Evolutionary conservation across 352 stramenopile genomes (phyloP), one percentile per base, ranked within the genome.

Genomic region (Nannochloropsis limnetica): DNA sequence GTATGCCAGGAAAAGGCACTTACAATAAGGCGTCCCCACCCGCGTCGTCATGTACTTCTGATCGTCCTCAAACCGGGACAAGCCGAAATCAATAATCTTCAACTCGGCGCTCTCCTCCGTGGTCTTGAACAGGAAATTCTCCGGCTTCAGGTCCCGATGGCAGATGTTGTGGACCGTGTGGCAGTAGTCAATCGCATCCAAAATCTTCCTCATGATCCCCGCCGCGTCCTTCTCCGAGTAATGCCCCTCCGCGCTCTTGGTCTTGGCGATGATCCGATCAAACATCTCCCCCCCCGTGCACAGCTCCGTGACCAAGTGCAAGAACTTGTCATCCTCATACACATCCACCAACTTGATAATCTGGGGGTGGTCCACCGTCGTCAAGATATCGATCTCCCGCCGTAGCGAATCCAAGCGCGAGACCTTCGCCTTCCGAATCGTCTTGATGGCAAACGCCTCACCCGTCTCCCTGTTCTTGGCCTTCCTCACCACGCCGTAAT

Each of bases 11-110:
- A n/a, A n/a, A 32, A 79, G 31, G 23, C n/a, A 84, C 82, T 85
- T 87, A 49, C 85, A 96, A 82, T 94, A 95, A 0, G 89, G 86
- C 31, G 96, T 98, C 22, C 96, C 96, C 9, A 98, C 95, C 15
- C 94, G 93, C 69, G 97, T 98, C 43, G 96, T 96, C 89, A 97
- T 96, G 81, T 93, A 90, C 27, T 81, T 14, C 22, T 89, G 80
- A 9, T 31, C 90, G 28, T 95, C 92, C 83, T 96, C 91, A 88
- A 96, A 88, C 28, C 91, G 91, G 31, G 91, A 95, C 17, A 99
- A 90, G 14, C 95, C 95, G 89, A 99, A 99, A 89, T 99, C 95
- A 86, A 99, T 99, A 85, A 99, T 95, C 88, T 99, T 99, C 44
- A 99, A 89, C 85, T 95, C 90, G 1, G 92, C 89, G 81, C 96